A percentile compares a stretch with the other conserved stretches of the same genome.
phyloP scores from a whole-genome alignment of 306 rosid species.

The Trifolium dubium region DNA sequence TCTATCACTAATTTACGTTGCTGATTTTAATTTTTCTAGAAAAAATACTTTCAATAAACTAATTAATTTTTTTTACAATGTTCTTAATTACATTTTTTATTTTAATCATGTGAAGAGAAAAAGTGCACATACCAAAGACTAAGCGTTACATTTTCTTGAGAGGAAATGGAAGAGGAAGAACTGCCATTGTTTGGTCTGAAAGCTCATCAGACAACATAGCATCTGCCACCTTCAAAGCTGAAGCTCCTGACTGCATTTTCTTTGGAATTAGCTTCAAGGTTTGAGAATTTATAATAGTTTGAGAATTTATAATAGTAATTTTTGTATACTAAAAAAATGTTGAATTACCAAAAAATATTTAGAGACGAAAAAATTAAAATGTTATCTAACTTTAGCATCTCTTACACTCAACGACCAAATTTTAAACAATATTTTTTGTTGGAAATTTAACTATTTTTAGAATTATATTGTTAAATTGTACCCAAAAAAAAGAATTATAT shows the following conservation, averaged over 20 bases:
- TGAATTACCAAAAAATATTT: neutral
- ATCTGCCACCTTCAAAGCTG: slow-evolving; percentile 74
- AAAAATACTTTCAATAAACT: too few species aligned
- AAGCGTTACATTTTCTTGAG: slow-evolving; percentile 82
- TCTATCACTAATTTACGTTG: too few species aligned
- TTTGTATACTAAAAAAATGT: neutral
- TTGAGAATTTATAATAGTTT: neutral
- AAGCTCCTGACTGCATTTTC: slow-evolving; percentile 63
- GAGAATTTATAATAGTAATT: neutral
- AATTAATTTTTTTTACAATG: too few species aligned
- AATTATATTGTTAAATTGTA: too few species aligned
- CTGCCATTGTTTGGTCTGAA: slow-evolving; percentile 67
- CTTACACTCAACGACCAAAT: too few species aligned
- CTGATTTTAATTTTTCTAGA: too few species aligned
- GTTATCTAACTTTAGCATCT: neutral
- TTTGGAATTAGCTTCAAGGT: slow-evolving; percentile 90
- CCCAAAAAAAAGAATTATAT: too few species aligned
- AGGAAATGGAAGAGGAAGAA: slow-evolving; percentile 88
- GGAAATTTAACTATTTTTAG: too few species aligned
- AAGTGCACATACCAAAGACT: slow-evolving; percentile 64
- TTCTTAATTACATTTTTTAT: neutral
- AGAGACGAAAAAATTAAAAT: neutral
- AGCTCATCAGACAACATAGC: slow-evolving; percentile 73
- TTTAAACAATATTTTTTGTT: too few species aligned
- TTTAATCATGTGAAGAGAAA: slow-evolving; percentile 60